Conservation (phyloP, 2,329 filamentous ascomycete genomes). For the Triangularia setosa region DNA sequence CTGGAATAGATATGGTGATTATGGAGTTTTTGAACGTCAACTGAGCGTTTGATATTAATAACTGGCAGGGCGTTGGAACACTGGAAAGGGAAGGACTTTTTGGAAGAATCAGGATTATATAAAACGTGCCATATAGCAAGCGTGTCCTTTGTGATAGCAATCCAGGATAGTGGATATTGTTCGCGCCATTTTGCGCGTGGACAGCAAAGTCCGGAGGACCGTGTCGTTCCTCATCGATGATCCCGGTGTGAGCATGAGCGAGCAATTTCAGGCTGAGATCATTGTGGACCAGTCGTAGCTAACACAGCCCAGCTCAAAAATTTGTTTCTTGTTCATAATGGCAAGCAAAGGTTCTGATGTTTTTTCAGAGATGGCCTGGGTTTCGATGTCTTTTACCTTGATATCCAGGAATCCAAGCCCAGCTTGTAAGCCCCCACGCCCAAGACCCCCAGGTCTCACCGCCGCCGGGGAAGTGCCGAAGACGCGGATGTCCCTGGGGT, state of each 20-base stretch:
- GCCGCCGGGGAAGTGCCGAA: neutral
- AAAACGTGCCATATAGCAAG: neutral
- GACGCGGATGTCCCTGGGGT: conserved; percentile 3
- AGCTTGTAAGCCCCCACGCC: neutral
- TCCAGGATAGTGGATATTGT: neutral
- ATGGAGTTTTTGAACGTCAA: neutral
- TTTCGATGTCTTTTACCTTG: neutral
- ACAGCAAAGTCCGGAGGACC: neutral
- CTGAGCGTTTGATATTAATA: neutral
- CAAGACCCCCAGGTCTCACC: conserved; percentile 1
- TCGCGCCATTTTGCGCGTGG: neutral
- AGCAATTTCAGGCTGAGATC: neutral
- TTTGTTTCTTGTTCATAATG: neutral
- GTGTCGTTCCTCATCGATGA: neutral
- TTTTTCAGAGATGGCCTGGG: neutral
- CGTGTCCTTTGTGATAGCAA: neutral
- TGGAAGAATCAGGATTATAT: neutral
- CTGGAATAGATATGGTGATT: neutral
- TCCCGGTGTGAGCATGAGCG: neutral
- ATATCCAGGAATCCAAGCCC: neutral
- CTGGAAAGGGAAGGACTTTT: neutral
- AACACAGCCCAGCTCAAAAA: neutral
- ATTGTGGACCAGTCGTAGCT: neutral
- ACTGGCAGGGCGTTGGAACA: conserved; percentile 47
- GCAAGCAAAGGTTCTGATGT: neutral